Conservation (phyloP, 2,329 filamentous ascomycete species). For the Cordyceps javanica region DNA sequence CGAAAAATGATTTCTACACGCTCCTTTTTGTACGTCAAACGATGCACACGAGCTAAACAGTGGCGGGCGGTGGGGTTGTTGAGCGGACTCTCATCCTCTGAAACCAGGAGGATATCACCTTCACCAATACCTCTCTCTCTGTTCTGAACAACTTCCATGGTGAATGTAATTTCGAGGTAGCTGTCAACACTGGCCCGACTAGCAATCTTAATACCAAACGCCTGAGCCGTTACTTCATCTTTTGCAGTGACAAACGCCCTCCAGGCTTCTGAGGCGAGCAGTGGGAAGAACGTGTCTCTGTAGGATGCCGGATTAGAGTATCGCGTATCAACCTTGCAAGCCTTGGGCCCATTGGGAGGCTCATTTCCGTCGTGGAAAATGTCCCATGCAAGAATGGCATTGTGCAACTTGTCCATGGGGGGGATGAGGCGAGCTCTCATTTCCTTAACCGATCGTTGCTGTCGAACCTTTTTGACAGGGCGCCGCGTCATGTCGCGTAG, state of each 20-base stretch:
- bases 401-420: slow-evolving; percentile 78
- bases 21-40: slow-evolving; percentile 73
- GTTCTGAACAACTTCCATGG: slow-evolving; percentile 63
- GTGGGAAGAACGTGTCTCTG: slow-evolving; percentile 81
- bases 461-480: slow-evolving; percentile 78
- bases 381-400: slow-evolving; percentile 85
- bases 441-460: slow-evolving; percentile 79
- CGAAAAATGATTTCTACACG: slow-evolving; percentile 81
- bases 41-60: slow-evolving; percentile 79
- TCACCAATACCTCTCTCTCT: slow-evolving; percentile 70
- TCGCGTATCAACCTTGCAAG: slow-evolving; percentile 68
- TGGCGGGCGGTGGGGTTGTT: slow-evolving; percentile 60
- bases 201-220: slow-evolving; percentile 82
- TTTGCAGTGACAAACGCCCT: slow-evolving; percentile 85
- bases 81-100: slow-evolving; percentile 66
- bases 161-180: slow-evolving; percentile 85
- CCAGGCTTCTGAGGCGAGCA: slow-evolving; percentile 92
- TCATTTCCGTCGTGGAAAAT: slow-evolving; percentile 87
- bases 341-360: slow-evolving; percentile 70
- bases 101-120: slow-evolving; percentile 85
- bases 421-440: slow-evolving; percentile 90
- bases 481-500: slow-evolving; percentile 54
- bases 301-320: slow-evolving; percentile 76
- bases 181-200: slow-evolving; percentile 87
- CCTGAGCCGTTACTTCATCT: slow-evolving; percentile 73